Percentiles rank a stretch among this genome's conserved stretches.
phyloP scores from a whole-genome alignment of 2,329 filamentous ascomycete genomes.

The Akanthomyces lecanii region DNA sequence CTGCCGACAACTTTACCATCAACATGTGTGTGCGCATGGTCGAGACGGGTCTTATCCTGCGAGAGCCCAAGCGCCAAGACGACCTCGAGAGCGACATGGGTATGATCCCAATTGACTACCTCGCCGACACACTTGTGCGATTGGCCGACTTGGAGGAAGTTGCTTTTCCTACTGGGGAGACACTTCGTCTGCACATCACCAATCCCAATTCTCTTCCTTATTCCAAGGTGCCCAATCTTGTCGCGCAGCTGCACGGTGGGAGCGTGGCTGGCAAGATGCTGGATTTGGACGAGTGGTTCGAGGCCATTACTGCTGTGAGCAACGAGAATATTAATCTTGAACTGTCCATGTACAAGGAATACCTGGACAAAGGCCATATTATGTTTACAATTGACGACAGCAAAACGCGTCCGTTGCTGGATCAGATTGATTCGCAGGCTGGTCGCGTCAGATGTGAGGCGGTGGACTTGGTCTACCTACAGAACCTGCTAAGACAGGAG shows the following conservation, averaged over 20 bases:
- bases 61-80: background rate
- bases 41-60: background rate
- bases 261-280: background rate
- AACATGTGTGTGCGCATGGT: constrained; percentile 9
- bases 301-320: background rate
- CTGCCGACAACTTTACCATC: constrained; percentile 8
- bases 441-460: background rate
- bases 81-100: constrained; percentile 5
- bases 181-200: constrained; percentile 8
- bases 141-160: background rate
- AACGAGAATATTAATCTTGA: constrained; percentile 1
- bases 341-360: constrained; percentile 11
- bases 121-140: constrained; percentile 8
- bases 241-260: background rate
- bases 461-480: background rate
- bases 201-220: constrained; percentile 3
- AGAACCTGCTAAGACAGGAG: background rate
- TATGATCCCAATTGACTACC: constrained; percentile 13
- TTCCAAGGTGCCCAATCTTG: background rate
- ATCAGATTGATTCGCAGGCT: background rate
- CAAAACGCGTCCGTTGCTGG: background rate
- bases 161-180: background rate
- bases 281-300: constrained; percentile 4
- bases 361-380: constrained; percentile 4
- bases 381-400: constrained; percentile 5